Evolutionary conservation across 2,329 filamentous ascomycete genomes (phyloP), one percentile per base, ranked within the genome.

Genomic region (Fusarium multiceps): DNA sequence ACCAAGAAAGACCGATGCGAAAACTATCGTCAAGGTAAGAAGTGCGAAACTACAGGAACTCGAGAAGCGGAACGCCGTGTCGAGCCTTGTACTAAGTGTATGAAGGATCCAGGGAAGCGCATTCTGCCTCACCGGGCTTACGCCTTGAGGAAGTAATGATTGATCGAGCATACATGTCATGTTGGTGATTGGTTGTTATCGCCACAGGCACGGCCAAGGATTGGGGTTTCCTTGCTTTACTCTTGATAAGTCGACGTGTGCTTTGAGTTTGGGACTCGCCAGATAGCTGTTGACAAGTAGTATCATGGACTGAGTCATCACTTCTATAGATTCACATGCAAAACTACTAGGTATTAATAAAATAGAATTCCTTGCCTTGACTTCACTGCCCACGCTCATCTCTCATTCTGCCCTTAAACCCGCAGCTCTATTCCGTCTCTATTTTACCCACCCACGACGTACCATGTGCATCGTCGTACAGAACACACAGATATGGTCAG

Each of bases 301-400:
- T 0, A 1, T 11, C 1, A 37, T 6, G 34, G 4, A 7, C 3
- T n/a, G 18, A 37, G 18, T n/a, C 9, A 37, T 37, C 34, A 37
- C 2, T 11, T 37, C 6, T 6, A 37, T 37, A 37, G 34, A 37
- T 37, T 11, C 9, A n/a, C 9, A 37, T 11, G 34, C 1, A 4
- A 11, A 11, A 37, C 6, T n/a, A 37, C 9, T 37, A 37, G 18
- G 34, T 37, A 37, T n/a, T 7, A 37, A n/a, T 12, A 37, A 2
- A 37, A 12, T 10, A 37, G 0, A 4, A n/a, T n/a, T 4, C 2
- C 14, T 16, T 4, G 8, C 9, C 9, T 6, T 18, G 21, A 23
- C 21, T 23, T 4, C 21, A 23, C 21, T 23, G 21, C 4, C 21
- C 21, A 23, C 21, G 4, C 21, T 23, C 21, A 23, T 23, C 21